A percentile compares a stretch with the other conserved stretches of the same genome.
These are phyloP conservation scores for Salpingoeca rosetta DNA, from an alignment of 78 protist genomes.

Conservation along the genomic window DNA sequence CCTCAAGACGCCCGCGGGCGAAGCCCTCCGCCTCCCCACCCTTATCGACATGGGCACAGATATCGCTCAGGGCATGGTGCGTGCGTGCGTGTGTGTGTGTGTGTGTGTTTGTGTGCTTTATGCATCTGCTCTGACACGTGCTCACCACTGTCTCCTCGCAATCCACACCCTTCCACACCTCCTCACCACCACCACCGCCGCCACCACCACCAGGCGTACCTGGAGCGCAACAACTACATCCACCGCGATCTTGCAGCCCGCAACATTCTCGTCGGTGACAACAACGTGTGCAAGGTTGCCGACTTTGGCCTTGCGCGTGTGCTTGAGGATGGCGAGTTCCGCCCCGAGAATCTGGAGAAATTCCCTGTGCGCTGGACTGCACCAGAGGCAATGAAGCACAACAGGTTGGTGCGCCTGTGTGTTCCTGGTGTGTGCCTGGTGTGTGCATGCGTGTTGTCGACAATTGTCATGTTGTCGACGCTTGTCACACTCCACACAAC, in stretches of 20 bases:
- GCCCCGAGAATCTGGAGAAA: constrained; percentile 8
- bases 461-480: no score
- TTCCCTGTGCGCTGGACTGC: constrained; percentile 42
- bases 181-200: no score
- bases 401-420: no score
- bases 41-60: constrained; percentile 19
- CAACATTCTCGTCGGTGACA: background rate
- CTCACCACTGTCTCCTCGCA: no score
- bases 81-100: no score
- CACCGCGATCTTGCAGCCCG: constrained; percentile 8
- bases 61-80: constrained; percentile 33
- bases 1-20: background rate
- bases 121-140: no score
- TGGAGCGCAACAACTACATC: constrained; percentile 14
- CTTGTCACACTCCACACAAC: no score
- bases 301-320: background rate
- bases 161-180: no score
- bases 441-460: no score
- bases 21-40: background rate
- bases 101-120: no score
- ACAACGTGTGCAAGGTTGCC: background rate
- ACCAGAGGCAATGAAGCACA: constrained; percentile 7
- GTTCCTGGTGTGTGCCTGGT: no score
- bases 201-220: no score
- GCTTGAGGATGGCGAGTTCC: background rate